Conservation (phyloP, 2,329 filamentous ascomycete genomes). For the Diaporthe longicolla region DNA sequence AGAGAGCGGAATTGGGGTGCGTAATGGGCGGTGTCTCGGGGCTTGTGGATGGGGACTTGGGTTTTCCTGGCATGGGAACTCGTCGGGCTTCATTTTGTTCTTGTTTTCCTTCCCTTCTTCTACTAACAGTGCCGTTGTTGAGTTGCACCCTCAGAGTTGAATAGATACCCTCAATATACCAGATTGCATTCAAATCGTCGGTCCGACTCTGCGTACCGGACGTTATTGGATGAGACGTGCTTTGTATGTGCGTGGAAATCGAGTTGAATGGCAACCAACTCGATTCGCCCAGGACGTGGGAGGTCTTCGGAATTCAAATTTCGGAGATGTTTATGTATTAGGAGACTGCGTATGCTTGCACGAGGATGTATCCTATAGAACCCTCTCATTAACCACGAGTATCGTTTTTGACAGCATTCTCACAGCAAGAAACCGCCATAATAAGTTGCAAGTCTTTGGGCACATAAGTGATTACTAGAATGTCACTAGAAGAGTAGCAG, state of each 20-base stretch:
- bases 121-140: conserved; percentile 40
- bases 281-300: no score
- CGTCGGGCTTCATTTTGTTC: conserved; percentile 9
- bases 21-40: conserved; percentile 19
- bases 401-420: background rate
- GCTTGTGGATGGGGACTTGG: background rate
- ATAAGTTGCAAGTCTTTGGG: no score
- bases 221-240: background rate
- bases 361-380: no score
- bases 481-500: no score
- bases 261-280: background rate
- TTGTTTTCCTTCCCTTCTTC: conserved; percentile 29
- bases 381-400: background rate
- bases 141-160: conserved; percentile 42
- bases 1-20: conserved; percentile 32
- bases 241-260: background rate
- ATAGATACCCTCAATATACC: conserved; percentile 44
- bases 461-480: background rate
- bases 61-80: conserved; percentile 8
- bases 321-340: no score
- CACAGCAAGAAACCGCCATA: background rate
- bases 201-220: background rate
- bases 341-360: background rate
- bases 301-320: background rate
- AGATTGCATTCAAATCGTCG: conserved; percentile 31